These are phyloP conservation scores for Podospora pseudoanserina DNA, from an alignment of 495 filamentous ascomycete species.

Conservation along the genomic window DNA sequence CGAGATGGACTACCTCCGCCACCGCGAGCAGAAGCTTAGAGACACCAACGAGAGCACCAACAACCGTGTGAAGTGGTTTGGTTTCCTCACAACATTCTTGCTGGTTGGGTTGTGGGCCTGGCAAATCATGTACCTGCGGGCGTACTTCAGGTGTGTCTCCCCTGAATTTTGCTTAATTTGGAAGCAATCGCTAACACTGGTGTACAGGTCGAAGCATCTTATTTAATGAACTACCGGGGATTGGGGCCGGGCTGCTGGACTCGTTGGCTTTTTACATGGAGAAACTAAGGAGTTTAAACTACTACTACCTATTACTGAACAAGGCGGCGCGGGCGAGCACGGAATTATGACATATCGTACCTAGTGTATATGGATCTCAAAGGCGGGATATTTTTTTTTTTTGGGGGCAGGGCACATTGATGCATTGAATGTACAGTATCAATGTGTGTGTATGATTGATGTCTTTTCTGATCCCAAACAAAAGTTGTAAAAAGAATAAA, in stretches of 20 bases:
- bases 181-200: constrained; percentile 10
- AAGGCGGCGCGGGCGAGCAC: background rate
- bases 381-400: background rate
- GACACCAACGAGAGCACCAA: constrained; percentile 99
- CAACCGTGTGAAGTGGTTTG: constrained; percentile 98
- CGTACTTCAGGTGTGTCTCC: constrained; percentile 77
- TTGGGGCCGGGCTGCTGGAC: background rate
- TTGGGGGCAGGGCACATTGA: background rate
- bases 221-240: constrained; percentile 13
- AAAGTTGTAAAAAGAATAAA: background rate
- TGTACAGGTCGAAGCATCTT: constrained; percentile 22
- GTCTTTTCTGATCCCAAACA: background rate
- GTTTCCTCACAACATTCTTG: constrained; percentile 90
- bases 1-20: constrained; percentile 90
- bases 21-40: constrained; percentile 87
- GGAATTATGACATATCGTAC: background rate
- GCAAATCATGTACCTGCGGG: constrained; percentile 96
- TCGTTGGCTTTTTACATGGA: constrained; percentile 13
- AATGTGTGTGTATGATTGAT: background rate
- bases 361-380: background rate
- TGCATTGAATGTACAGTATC: background rate
- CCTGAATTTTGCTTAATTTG: background rate
- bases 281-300: constrained; percentile 1
- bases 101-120: constrained; percentile 85
- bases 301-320: background rate